phyloP scores from a whole-genome alignment of 2,329 filamentous ascomycete genomes.

The Chaetothyriales sp. region DNA sequence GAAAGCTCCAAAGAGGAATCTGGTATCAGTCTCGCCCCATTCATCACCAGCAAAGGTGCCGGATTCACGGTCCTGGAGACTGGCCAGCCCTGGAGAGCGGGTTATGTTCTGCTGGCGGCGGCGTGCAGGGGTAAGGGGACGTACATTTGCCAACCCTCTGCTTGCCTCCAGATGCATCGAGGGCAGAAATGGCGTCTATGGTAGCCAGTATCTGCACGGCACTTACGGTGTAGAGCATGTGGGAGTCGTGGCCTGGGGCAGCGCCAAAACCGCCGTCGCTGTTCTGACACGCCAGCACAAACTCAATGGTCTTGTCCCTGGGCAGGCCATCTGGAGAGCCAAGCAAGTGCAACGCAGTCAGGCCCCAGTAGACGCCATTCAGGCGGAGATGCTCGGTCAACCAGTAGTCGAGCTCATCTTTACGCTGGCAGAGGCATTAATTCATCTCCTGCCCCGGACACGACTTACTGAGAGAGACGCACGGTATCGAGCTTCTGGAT shows the following conservation, averaged over 20 bases:
- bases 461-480: conserved; percentile 24
- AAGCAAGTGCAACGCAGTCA: conserved; percentile 76
- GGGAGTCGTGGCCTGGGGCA: conserved; percentile 83
- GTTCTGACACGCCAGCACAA: conserved; percentile 88
- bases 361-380: conserved; percentile 92
- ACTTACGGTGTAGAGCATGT: conserved; percentile 92
- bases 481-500: conserved; percentile 82
- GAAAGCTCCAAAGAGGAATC: conserved; percentile 81
- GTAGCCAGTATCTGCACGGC: conserved; percentile 85
- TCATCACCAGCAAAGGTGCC: conserved; percentile 89
- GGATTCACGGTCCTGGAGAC: conserved; percentile 61
- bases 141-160: conserved; percentile 64
- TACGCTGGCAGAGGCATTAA: conserved; percentile 40
- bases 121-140: conserved; percentile 25
- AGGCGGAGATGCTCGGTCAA: conserved; percentile 90
- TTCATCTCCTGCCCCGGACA: not conserved
- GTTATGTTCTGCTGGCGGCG: not conserved
- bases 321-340: conserved; percentile 67
- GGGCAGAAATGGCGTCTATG: conserved; percentile 66
- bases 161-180: conserved; percentile 60
- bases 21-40: conserved; percentile 91
- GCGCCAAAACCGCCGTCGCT: conserved; percentile 83
- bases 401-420: conserved; percentile 95
- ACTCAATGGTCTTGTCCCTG: conserved; percentile 66
- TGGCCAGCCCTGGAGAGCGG: conserved; percentile 40